Evolutionary conservation across 371 early-diverging fungal genomes (phyloP), one percentile per base, ranked within the genome.

Genomic region (Syncephalastrum racemosum): DNA sequence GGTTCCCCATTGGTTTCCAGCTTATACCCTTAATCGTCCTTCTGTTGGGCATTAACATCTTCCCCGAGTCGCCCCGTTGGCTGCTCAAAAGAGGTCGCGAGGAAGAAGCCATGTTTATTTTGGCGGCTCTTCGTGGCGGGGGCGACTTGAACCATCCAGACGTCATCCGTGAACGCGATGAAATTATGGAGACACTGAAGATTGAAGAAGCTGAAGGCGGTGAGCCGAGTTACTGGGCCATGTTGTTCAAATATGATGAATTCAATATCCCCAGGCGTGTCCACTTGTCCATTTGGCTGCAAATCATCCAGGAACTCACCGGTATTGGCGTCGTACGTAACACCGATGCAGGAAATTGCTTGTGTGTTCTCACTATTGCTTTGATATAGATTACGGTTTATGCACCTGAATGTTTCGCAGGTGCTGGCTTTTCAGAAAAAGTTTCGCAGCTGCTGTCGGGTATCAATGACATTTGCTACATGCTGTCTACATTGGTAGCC

Each of bases 251-350:
- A 14, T 59, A 62, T 14, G 76, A 75, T 31, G 54, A 57, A 4
- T 56, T 72, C 15, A 75, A 75, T 27, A 75, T 72, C 13, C 60
- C 67, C 24, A 70, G 76, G 3, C 76, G 76, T 47, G 76, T 75
- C 24, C 70, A 75, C 39, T 48, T 75, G 3, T 70, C 73, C 15
- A 58, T 75, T 20, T 75, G 62, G 76, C 31, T 75, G 2, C 76
- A 75, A 39, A 70, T 75, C 54, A 66, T 75, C 24, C 76, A 75
- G 46, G 71, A 75, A 46, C 54, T 75, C 18, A 64, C 69, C 15
- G 75, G 75, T 42, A 75, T 75, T 25, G 75, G 63, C 3, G 70
- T 71, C 3, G 59, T 64, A 57, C 50, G 46, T 15, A 54, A n/a
- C 24, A 43, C 2, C 7, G 4, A 43, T 40, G 2, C 16, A 4